Base-by-base conservation (phyloP, 202 grass and related monocot genomes). In the Brachypodium distachyon region DNA sequence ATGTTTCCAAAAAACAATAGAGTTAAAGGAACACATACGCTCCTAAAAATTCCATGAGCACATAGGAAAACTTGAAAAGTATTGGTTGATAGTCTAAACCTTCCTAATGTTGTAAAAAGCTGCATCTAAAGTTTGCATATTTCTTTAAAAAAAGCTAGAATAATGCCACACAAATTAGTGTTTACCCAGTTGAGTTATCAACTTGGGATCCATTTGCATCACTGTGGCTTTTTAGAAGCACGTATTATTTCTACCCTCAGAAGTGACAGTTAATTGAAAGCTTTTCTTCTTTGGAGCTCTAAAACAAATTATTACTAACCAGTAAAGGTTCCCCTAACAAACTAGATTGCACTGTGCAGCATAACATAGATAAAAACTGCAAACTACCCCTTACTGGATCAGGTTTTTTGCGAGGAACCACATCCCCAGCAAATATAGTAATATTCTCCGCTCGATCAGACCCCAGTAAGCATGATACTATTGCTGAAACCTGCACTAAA, bases 371-470 rank as follows among this genome's bases (percentile, higher is more conserved):
- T 39, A 0, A 9, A 19, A 55, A 57, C 14, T 27, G 22, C 8
- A 53, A 37, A 72, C 34, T 73, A 41, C 4, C 21, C 21, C 70
- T 73, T 93, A 97, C 94, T 19, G 94, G 94, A 87, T 97, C 94
- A 74, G 94, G 94, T 78, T 97, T 97, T 86, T 97, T 97, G 54
- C 77, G 73, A 69, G 91, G 91, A 86, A 97, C 94, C 57, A 97
- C 89, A 81, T 97, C 94, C 37, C 94, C 94, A 82, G 94, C 94
- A 79, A 97, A 97, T 80, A 97, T 94, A 54, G 73, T 88, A 84
- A 97, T 94, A 68, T 92, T 97, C 59, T 92, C 84, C 80, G 91
- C 87, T 88, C 84, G 69, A 28, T 92, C 77, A 55, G 86, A 79
- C 23, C 94, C 91, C 46, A 97, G 81, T 81, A 97, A 83, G 68